A percentile compares a stretch with the other conserved stretches of the same genome.
Conservation (phyloP, 2,329 filamentous ascomycete species). For the Eutypella sp. region DNA sequence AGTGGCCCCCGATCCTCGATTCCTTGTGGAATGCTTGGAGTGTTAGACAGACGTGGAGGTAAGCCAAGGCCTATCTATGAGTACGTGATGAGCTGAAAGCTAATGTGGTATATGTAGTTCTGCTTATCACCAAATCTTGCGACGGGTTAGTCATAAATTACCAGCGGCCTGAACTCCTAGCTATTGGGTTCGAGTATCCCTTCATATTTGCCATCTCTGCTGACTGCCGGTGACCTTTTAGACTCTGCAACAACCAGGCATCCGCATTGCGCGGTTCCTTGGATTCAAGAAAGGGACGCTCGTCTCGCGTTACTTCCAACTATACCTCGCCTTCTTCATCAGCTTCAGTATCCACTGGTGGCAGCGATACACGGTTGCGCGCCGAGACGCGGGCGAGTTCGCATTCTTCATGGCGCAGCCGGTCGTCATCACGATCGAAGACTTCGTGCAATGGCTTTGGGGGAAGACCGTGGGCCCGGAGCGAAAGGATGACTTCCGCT, state of each 20-base stretch:
- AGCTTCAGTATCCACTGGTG: slow-evolving; percentile 11
- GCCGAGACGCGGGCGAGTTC: slow-evolving; percentile 8
- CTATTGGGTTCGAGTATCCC: background rate
- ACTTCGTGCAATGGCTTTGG: slow-evolving; percentile 11
- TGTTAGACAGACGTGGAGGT: slow-evolving; percentile 12
- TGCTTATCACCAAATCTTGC: slow-evolving; percentile 10
- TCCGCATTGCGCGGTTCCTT: slow-evolving; percentile 6
- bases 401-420: slow-evolving; percentile 15
- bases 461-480: slow-evolving; percentile 1
- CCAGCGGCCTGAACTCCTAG: background rate
- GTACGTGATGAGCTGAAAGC: background rate
- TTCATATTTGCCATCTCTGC: background rate
- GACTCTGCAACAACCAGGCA: slow-evolving; percentile 7
- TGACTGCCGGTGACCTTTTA: background rate
- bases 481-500: slow-evolving; percentile 1
- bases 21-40: slow-evolving; percentile 7
- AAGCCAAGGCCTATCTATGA: background rate
- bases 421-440: slow-evolving; percentile 13
- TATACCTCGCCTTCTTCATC: slow-evolving; percentile 12
- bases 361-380: slow-evolving; percentile 6
- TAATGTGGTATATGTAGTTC: background rate
- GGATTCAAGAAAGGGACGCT: slow-evolving; percentile 10
- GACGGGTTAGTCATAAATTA: slow-evolving; percentile 5
- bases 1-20: slow-evolving; percentile 11
- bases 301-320: slow-evolving; percentile 13